Percentiles rank a stretch among this genome's conserved stretches.
Conservation (phyloP, 1,284 basidiomycete species). For the Apiotrichum sp. region DNA sequence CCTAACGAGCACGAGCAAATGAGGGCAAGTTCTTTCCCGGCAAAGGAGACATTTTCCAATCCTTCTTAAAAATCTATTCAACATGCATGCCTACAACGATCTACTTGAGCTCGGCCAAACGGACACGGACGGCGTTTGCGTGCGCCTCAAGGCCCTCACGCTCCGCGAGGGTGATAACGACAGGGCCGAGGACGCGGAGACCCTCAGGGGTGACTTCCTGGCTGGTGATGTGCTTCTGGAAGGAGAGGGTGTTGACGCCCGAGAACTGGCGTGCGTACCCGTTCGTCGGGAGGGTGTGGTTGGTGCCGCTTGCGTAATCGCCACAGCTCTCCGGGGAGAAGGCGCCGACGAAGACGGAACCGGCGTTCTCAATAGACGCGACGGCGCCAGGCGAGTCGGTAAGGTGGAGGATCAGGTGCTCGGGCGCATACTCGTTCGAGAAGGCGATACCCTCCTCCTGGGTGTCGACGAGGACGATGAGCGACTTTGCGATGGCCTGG, state of each 20-base stretch:
- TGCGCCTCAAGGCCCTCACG: slow-evolving; percentile 94
- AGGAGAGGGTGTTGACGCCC: slow-evolving; percentile 93
- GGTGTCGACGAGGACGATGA: slow-evolving; percentile 70
- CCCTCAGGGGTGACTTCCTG: slow-evolving; percentile 83
- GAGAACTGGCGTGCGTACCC: slow-evolving; percentile 97
- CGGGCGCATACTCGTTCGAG: slow-evolving; percentile 95
- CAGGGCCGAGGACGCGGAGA: slow-evolving; percentile 71
- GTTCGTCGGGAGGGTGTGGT: slow-evolving; percentile 92
- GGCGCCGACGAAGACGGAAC: slow-evolving; percentile 91
- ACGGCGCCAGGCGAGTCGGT: slow-evolving; percentile 64
- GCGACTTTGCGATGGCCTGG: slow-evolving; percentile 82
- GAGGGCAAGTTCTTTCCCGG: background rate
- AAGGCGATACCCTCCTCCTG: slow-evolving; percentile 76
- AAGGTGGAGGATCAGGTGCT: slow-evolving; percentile 89
- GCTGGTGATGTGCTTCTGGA: slow-evolving; percentile 98
- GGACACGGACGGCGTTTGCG: slow-evolving; percentile 54
- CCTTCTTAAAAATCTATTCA: background rate
- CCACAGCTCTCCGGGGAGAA: slow-evolving; percentile 85
- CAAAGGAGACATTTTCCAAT: too few relatives aligned
- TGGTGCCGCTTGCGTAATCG: slow-evolving; percentile 97
- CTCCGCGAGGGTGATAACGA: slow-evolving; percentile 85
- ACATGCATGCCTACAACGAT: background rate
- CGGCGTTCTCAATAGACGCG: slow-evolving; percentile 73
- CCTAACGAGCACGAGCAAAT: too few relatives aligned
- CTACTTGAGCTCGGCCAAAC: slow-evolving; percentile 23